Conservation (phyloP, 1,284 basidiomycete species). For the Fomitopsis betulina region DNA sequence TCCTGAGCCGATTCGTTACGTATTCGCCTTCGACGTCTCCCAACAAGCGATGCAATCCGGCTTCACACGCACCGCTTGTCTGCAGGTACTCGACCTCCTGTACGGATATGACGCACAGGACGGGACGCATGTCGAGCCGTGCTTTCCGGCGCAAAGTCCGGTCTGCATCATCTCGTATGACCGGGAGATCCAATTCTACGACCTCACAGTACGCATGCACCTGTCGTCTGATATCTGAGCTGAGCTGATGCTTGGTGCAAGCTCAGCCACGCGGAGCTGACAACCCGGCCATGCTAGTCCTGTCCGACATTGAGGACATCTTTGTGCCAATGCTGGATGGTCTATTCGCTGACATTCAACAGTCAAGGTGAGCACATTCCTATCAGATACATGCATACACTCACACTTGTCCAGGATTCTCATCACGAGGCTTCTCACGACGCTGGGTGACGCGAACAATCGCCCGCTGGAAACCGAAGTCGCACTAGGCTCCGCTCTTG, state of each 20-base stretch:
- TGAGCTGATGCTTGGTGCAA: conserved; percentile 6
- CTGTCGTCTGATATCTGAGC: neutral
- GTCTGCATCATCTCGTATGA: conserved; percentile 90
- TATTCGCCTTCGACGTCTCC: conserved; percentile 93
- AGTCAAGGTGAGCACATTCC: conserved; percentile 48
- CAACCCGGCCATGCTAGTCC: conserved; percentile 74
- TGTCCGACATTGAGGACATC: conserved; percentile 89
- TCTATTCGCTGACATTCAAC: conserved; percentile 76
- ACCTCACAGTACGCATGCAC: conserved; percentile 68
- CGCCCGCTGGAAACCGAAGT: conserved; percentile 47
- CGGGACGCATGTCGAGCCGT: conserved; percentile 37
- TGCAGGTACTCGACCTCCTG: conserved; percentile 60
- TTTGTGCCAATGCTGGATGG: conserved; percentile 80
- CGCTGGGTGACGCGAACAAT: conserved; percentile 65
- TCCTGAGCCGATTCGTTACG: conserved; percentile 70
- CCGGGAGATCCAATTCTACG: conserved; percentile 83
- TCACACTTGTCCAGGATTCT: conserved; percentile 35
- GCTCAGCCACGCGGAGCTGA: conserved; percentile 46
- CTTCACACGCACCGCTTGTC: conserved; percentile 69
- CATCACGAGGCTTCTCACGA: conserved; percentile 61
- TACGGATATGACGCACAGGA: conserved; percentile 56
- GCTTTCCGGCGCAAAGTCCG: conserved; percentile 47
- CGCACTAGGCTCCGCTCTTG: conserved; percentile 79
- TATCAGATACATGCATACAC: conserved; percentile 1
- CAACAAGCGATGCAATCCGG: conserved; percentile 69